Percentiles rank a stretch among this genome's conserved stretches.
phyloP scores from a whole-genome alignment of 148 eudicot genomes.

The Camellia sinensis region DNA sequence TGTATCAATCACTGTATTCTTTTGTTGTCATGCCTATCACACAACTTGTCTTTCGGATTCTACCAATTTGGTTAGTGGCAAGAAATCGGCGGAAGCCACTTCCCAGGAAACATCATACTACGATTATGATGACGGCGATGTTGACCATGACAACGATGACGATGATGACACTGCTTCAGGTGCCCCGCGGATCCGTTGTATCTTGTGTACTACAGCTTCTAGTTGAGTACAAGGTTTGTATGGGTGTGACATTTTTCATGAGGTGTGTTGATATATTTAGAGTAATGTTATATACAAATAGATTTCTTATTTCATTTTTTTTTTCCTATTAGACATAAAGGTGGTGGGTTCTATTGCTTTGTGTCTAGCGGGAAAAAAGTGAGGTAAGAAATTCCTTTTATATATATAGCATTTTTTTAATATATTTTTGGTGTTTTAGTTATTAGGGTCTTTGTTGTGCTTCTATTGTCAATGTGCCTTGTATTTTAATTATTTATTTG shows the following conservation, averaged over 20 bases:
- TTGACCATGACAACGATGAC: conserved; percentile 50
- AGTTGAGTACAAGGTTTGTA: conserved; percentile 36
- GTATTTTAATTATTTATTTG: not conserved
- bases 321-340: no score
- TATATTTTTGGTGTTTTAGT: not conserved
- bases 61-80: conserved; percentile 39
- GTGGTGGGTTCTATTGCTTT: no score
- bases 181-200: conserved; percentile 63
- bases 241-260: not conserved
- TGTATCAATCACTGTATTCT: conserved; percentile 71
- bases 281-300: no score
- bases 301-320: no score
- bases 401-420: no score
- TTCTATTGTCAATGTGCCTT: not conserved
- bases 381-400: no score
- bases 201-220: conserved; percentile 85
- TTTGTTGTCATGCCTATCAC: conserved; percentile 92
- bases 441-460: conserved; percentile 1
- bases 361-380: no score
- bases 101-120: conserved; percentile 34
- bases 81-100: conserved; percentile 36
- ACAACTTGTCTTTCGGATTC: conserved; percentile 78
- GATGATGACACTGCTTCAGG: conserved; percentile 35
- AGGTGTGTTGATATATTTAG: not conserved
- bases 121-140: conserved; percentile 41